Evolutionary conservation across 352 stramenopile genomes (phyloP).

Genomic region (Peronospora farinosa): DNA sequence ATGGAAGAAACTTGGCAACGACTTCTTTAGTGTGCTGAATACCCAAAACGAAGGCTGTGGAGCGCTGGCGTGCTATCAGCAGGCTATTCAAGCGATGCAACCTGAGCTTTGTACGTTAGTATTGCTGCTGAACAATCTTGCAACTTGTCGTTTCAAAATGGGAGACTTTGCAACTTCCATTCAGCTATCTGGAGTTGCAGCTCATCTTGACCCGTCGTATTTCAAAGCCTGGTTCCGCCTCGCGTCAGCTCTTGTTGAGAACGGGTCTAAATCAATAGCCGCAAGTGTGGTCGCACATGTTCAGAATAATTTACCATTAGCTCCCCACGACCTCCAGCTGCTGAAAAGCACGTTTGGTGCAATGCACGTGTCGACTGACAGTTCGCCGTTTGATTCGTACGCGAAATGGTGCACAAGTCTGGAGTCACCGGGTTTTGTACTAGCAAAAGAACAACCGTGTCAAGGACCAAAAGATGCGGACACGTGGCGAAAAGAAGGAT

Average conservation of each 20-base stretch:
- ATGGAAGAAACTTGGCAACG: constrained; percentile 26
- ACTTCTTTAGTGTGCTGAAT: constrained; percentile 17
- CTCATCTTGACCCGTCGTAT: constrained; percentile 14
- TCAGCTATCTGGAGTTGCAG: constrained; percentile 19
- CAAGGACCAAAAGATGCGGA: not conserved
- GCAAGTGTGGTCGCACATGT: constrained; percentile 5
- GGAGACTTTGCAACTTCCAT: constrained; percentile 12
- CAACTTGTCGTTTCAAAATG: constrained; percentile 18
- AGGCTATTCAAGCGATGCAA: constrained; percentile 9
- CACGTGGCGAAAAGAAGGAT: constrained; percentile 18
- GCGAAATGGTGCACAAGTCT: constrained; percentile 17
- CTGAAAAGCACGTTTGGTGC: constrained; percentile 5
- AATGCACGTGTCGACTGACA: not conserved
- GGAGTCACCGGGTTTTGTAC: not conserved
- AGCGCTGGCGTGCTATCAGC: constrained; percentile 18
- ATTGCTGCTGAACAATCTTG: constrained; percentile 21
- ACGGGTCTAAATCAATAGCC: not conserved
- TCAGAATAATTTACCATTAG: not conserved
- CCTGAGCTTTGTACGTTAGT: constrained; percentile 8
- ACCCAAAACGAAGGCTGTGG: constrained; percentile 11
- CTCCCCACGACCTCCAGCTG: constrained; percentile 4
- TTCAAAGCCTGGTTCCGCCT: constrained; percentile 23
- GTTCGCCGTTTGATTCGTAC: constrained; percentile 8
- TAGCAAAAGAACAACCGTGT: not conserved
- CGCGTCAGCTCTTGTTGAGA: constrained; percentile 9